Conservation (phyloP, 441 rosid genomes). For the Dalechampia spathulata region DNA sequence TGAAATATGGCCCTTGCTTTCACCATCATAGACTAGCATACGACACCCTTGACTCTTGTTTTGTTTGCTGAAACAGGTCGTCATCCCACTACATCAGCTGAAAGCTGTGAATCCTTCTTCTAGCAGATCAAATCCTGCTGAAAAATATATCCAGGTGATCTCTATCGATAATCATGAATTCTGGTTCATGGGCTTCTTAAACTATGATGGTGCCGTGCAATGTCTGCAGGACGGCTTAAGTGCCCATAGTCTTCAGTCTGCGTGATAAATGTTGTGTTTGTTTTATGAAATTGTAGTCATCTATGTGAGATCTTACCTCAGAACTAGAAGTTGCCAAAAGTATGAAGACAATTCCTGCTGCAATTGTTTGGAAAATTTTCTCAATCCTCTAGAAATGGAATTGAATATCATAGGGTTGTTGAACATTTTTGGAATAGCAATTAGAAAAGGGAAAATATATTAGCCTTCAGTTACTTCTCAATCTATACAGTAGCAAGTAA, state of each 20-base stretch:
- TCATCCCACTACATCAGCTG: constrained; percentile 79
- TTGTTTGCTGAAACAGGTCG: constrained; percentile 42
- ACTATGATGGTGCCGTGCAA: constrained; percentile 59
- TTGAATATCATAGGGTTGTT: constrained; percentile 21
- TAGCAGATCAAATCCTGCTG: constrained; percentile 56
- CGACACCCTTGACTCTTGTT: no score
- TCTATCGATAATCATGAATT: constrained; percentile 83
- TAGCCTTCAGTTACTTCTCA: no score
- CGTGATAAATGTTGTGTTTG: constrained; percentile 21
- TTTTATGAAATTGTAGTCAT: neutral
- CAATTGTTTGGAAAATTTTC: constrained; percentile 8
- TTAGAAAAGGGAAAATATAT: constrained; percentile 4
- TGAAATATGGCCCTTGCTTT: no score
- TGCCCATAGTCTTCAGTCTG: constrained; percentile 29
- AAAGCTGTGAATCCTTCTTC: constrained; percentile 69
- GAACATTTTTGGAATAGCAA: constrained; percentile 16
- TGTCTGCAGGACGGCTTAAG: constrained; percentile 44
- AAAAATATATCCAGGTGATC: constrained; percentile 76
- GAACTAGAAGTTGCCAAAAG: constrained; percentile 6
- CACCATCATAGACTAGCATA: no score
- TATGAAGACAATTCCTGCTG: constrained; percentile 6
- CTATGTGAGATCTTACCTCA: neutral
- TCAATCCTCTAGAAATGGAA: constrained; percentile 15
- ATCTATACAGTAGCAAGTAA: no score
- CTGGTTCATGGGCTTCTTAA: constrained; percentile 94